Evolutionary conservation across 164 flowering plant genomes (phyloP).

Genomic region (Umbilicus rupestris): DNA sequence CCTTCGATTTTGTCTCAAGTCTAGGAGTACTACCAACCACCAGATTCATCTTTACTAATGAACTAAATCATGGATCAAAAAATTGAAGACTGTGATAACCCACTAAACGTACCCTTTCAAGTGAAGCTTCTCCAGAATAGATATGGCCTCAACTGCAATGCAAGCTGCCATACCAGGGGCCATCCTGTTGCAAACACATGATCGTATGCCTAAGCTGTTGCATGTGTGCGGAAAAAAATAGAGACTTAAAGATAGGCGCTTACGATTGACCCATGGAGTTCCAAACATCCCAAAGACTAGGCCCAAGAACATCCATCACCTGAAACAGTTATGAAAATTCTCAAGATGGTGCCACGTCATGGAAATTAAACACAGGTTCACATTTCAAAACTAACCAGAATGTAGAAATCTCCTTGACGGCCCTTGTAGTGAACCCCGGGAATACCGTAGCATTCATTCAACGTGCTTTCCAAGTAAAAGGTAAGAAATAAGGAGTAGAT

Average conservation of each 20-base stretch:
- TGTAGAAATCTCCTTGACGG: conserved; percentile 71
- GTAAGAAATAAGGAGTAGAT: conserved; percentile 8
- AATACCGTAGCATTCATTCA: conserved; percentile 84
- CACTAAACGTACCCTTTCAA: conserved; percentile 47
- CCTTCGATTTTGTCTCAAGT: neutral
- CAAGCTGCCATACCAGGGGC: conserved; percentile 34
- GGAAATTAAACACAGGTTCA: conserved; percentile 1
- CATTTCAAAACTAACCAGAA: conserved; percentile 38
- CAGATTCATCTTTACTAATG: neutral
- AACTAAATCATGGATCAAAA: neutral
- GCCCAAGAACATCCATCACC: conserved; percentile 99
- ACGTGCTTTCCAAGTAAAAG: conserved; percentile 23
- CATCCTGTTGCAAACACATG: conserved; percentile 18
- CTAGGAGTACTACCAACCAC: too few species aligned
- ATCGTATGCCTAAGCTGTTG: neutral
- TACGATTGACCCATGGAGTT: conserved; percentile 66
- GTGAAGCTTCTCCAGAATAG: conserved; percentile 81
- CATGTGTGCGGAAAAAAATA: neutral
- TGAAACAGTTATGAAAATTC: conserved; percentile 16
- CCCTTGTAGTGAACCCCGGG: conserved; percentile 79
- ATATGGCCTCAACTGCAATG: conserved; percentile 77
- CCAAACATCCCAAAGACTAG: conserved; percentile 98
- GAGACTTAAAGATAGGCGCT: conserved; percentile 11
- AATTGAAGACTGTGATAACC: neutral
- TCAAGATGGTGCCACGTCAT: neutral